Base-by-base conservation (phyloP, 805 yeast genomes). In the Lipomyces starkeyi region DNA sequence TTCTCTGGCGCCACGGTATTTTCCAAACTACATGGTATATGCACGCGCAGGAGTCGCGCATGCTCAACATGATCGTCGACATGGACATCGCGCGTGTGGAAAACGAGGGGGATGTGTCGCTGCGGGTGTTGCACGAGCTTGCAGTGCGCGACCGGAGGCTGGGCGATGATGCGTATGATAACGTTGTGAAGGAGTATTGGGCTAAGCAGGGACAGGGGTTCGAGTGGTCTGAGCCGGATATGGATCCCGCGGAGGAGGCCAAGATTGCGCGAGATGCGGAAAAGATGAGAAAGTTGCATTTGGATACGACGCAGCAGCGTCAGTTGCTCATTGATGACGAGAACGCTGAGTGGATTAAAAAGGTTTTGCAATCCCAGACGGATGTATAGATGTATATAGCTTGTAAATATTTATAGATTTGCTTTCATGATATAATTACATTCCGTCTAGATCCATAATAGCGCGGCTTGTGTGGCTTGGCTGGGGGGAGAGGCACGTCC, bases 171-270 rank as follows among this genome's bases (percentile, higher is more conserved):
- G 86, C 87, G 64, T 88, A 86, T 68, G 96, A 91, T 68, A 76
- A 85, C 59, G 82, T 87, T 80, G 73, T 91, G 72, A 90, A 91
- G 75, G 96, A 92, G 73, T 91, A 91, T 79, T 91, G 97, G 97
- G 86, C 91, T 75, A 84, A 89, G 55, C 91, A 91, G 7, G 97
- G 97, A 37, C 93, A 89, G 64, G 93, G 92, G 14, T 91, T 90
- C 75, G 91, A 88, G 68, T 91, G 97, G 97, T 88, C 86, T 13
- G 97, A 91, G 75, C 97, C 97, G 0, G 97, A 91, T 76, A 90
- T 89, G 75, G 97, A 91, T 75, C 97, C 97, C 0, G 96, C 95
- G 0, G 92, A 88, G 25, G 68, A 67, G 32, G 67, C 56, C 20
- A 68, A 68, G 55, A 9, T 53, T 13, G 62, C 47, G 14, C 61